These are phyloP conservation scores for Microsporum audouinii DNA, from an alignment of 2,329 filamentous ascomycete species.

Conservation along the genomic window DNA sequence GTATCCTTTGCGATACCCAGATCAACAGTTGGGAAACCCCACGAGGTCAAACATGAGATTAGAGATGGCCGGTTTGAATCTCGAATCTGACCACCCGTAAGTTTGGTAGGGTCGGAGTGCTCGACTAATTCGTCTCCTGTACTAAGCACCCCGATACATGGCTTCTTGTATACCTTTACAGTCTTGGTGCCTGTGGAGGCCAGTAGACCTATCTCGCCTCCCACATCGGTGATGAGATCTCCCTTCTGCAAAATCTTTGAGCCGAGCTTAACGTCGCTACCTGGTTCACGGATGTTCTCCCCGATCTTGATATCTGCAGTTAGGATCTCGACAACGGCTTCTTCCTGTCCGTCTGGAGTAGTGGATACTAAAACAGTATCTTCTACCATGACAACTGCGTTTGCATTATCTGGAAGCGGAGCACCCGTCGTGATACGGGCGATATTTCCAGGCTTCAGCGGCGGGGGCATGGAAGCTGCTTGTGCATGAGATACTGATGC, in stretches of 20 bases:
- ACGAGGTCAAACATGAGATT: conserved; percentile 61
- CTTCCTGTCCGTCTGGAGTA: conserved; percentile 71
- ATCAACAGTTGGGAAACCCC: conserved; percentile 70
- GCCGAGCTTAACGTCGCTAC: conserved; percentile 68
- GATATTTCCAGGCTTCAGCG: conserved; percentile 61
- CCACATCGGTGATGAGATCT: conserved; percentile 71
- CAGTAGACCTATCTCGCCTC: conserved; percentile 82
- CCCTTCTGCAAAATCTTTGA: conserved; percentile 62
- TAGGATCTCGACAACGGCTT: conserved; percentile 77
- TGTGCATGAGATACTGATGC: conserved; percentile 77
- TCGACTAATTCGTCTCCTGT: conserved; percentile 90
- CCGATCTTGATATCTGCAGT: conserved; percentile 61
- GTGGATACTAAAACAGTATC: conserved; percentile 67
- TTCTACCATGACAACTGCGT: conserved; percentile 92
- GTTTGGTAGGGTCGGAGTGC: conserved; percentile 47
- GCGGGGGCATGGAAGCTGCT: conserved; percentile 50
- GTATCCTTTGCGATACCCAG: conserved; percentile 59
- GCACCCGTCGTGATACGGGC: conserved; percentile 91
- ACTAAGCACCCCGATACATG: conserved; percentile 74
- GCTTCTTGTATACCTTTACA: conserved; percentile 62
- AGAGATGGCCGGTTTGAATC: conserved; percentile 89
- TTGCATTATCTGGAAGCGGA: conserved; percentile 76
- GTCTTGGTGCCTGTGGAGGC: conserved; percentile 67
- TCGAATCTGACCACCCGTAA: conserved; percentile 73
- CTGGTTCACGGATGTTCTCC: conserved; percentile 84